phyloP scores from a whole-genome alignment of 306 rosid genomes.

The Cicer pinnatifidum region DNA sequence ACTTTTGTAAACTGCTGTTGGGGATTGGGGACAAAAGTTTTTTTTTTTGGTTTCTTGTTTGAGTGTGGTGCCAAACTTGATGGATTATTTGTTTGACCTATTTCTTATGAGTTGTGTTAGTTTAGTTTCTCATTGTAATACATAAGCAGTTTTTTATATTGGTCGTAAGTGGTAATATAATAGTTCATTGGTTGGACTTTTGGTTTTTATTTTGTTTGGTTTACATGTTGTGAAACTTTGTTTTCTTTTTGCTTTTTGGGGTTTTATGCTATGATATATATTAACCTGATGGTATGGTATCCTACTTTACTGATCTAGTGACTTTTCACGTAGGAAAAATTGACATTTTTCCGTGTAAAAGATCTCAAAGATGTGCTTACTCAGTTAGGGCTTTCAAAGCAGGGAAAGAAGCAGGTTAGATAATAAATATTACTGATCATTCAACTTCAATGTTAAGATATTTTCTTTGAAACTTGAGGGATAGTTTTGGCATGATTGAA shows the following conservation, averaged over 20 bases:
- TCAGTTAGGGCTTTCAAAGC: conserved; percentile 89
- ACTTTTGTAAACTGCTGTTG: conserved; percentile 13
- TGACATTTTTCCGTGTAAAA: conserved; percentile 80
- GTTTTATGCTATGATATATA: conserved; percentile 17
- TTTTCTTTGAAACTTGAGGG: conserved; percentile 19
- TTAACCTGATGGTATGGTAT: conserved; percentile 4
- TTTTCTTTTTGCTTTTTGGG: background rate
- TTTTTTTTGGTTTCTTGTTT: background rate
- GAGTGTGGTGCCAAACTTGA: background rate
- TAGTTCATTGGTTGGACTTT: conserved; percentile 22
- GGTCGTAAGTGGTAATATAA: background rate
- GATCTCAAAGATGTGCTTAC: conserved; percentile 96
- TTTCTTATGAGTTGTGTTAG: background rate
- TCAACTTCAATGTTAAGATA: conserved; percentile 9
- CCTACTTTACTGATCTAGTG: conserved; percentile 33
- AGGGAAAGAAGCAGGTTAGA: conserved; percentile 97
- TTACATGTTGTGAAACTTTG: background rate
- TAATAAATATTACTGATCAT: conserved; percentile 37
- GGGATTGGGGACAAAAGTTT: background rate
- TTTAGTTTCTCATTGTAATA: background rate
- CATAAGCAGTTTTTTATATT: conserved; percentile 9
- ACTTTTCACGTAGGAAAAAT: conserved; percentile 63
- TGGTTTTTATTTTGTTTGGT: conserved; percentile 30
- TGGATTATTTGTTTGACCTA: background rate
- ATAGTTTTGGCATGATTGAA: background rate